Conservation (phyloP, 148 eudicot species). For the Rhododendron simsii region DNA sequence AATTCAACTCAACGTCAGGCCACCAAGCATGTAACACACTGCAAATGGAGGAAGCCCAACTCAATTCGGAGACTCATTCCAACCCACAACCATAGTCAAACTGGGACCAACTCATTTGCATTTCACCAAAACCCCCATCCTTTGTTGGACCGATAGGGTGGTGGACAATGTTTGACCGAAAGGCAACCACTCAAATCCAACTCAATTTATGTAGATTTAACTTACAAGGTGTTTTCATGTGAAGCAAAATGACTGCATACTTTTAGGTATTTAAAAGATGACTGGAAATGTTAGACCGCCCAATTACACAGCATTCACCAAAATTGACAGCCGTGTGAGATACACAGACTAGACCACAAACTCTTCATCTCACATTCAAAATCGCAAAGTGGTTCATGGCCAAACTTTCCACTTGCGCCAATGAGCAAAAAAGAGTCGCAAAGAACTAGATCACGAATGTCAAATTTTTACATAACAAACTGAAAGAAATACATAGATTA, state of each 20-base stretch:
- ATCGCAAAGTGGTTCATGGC: neutral
- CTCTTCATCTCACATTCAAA: neutral
- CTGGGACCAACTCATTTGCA: neutral
- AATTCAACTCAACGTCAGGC: neutral
- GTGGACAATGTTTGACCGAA: neutral
- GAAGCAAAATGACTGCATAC: neutral
- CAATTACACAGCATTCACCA: neutral
- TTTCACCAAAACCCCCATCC: neutral
- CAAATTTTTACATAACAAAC: neutral
- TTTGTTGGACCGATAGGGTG: neutral
- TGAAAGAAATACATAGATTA: slow-evolving; percentile 23
- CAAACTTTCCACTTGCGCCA: neutral
- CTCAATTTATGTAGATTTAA: neutral
- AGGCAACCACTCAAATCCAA: neutral
- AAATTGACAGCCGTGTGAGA: neutral
- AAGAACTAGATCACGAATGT: neutral
- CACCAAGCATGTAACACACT: neutral
- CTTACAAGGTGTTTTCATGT: neutral
- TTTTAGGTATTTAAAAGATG: neutral
- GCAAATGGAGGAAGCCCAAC: neutral
- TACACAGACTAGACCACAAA: neutral
- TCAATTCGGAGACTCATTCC: neutral
- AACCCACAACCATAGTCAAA: neutral
- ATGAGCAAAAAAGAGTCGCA: neutral
- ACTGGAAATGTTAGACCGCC: neutral